These are phyloP conservation scores for Epipyxis sp. DNA, from an alignment of 108 stramenopile genomes.

Conservation along the genomic window DNA sequence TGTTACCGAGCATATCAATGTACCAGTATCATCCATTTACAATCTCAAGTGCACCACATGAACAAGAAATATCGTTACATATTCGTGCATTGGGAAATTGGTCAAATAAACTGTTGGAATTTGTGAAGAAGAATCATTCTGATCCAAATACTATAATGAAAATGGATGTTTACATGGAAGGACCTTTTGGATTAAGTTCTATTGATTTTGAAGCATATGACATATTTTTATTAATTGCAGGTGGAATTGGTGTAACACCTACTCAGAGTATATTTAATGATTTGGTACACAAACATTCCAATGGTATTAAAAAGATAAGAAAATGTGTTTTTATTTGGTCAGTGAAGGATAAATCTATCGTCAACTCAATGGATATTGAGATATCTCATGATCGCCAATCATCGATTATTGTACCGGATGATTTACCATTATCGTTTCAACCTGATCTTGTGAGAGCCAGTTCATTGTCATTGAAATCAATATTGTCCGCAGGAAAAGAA, in stretches of 20 bases:
- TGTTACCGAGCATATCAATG: slow-evolving; percentile 34
- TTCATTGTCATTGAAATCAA: no score
- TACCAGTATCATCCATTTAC: slow-evolving; percentile 56
- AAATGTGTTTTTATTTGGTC: no score
- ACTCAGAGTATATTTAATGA: slow-evolving; percentile 37
- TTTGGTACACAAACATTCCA: no score
- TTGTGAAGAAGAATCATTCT: background rate
- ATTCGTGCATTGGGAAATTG: slow-evolving; percentile 51
- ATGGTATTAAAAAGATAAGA: no score
- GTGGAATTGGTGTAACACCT: slow-evolving; percentile 59
- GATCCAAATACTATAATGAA: background rate
- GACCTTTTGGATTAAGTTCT: slow-evolving; percentile 51
- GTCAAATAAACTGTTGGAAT: slow-evolving; percentile 41
- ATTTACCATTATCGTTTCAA: no score
- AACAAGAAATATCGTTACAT: slow-evolving; percentile 46
- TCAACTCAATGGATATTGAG: no score
- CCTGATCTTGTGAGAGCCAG: no score
- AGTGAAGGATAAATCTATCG: no score
- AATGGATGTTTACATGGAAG: slow-evolving; percentile 45
- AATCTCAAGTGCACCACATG: slow-evolving; percentile 38
- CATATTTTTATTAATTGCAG: slow-evolving; percentile 54
- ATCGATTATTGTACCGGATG: no score
- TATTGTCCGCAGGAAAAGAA: no score
- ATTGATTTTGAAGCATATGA: slow-evolving; percentile 43
- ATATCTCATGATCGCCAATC: no score